Evolutionary conservation across 1,284 basidiomycete species (phyloP), one percentile per base, ranked within the genome.

Genomic region (Stygiomarasmius scandens): DNA sequence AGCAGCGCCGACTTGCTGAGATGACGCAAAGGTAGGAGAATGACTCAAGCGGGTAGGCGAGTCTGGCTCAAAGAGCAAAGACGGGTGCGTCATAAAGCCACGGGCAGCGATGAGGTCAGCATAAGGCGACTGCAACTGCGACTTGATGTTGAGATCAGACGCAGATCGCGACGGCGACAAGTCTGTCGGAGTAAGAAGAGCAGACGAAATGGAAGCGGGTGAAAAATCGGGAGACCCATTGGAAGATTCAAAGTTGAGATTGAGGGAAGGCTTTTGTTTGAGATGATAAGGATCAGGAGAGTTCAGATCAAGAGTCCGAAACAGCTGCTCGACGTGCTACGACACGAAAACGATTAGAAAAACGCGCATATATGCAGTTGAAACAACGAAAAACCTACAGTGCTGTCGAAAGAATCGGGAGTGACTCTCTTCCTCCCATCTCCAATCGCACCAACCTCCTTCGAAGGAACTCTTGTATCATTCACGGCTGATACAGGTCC

Each of bases 301-400:
- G 67, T 85, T 86, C 63, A 91, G 82, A 67, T 91, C 85, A 54
- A 92, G 77, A 23, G 87, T 84, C 46, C 89, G 85, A 54, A 92
- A 75, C 45, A 92, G 78, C 71, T 90, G 87, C 65, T 89, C 87
- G 61, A 91, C 85, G 66, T 89, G 87, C 88, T 91, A 59, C 2
- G 61, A 58, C 57, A 55, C 59, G 52, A 52, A 22, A 64, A 62
- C 29, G 19, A 61, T 58, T 51, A 64, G 45, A 64, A 56, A 60
- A 65, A 61, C 58, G 62, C 64, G 65, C 60, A 63, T 59, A 60
- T 49, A 60, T 63, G 54, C 63, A 70, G 60, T 48, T 61, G 60
- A 65, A 55, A 58, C 25, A 44, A 58, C 61, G 59, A 59, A 61
- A 52, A 62, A 58, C 81, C 59, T 66, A 84, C 86, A 54, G 73